Conservation (phyloP, 2,329 filamentous ascomycete genomes). For the Diaporthe velutina region DNA sequence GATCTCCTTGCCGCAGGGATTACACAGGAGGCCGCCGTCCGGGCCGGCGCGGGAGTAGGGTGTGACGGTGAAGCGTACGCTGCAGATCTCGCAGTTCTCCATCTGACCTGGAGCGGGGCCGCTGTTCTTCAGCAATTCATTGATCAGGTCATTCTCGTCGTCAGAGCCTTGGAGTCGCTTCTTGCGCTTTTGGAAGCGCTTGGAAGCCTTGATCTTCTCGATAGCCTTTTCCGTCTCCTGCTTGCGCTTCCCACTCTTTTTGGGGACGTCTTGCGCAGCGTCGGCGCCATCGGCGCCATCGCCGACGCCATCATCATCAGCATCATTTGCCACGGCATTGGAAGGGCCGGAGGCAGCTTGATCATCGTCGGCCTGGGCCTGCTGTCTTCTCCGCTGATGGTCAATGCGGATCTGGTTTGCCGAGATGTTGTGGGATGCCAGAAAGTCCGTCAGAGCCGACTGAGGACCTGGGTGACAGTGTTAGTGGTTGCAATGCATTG, state of each 20-base stretch:
- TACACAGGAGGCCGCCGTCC: slow-evolving; percentile 87
- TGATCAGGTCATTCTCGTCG: slow-evolving; percentile 64
- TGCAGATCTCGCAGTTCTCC: slow-evolving; percentile 87
- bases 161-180: slow-evolving; percentile 53
- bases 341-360: slow-evolving; percentile 45
- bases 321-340: slow-evolving; percentile 32
- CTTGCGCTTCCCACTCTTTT: slow-evolving; percentile 65
- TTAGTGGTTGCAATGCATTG: not conserved
- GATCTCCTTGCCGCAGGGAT: slow-evolving; percentile 82
- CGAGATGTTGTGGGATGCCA: slow-evolving; percentile 79
- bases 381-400: slow-evolving; percentile 60
- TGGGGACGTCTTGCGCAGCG: slow-evolving; percentile 40
- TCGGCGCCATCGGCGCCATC: slow-evolving; percentile 43
- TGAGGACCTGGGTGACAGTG: slow-evolving; percentile 45
- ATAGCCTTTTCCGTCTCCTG: slow-evolving; percentile 62
- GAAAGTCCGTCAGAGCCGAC: slow-evolving; percentile 67
- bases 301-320: slow-evolving; percentile 44
- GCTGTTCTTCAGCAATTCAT: slow-evolving; percentile 60
- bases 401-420: slow-evolving; percentile 66
- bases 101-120: slow-evolving; percentile 82
- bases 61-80: slow-evolving; percentile 92
- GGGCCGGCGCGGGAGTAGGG: slow-evolving; percentile 87
- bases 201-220: slow-evolving; percentile 73
- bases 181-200: slow-evolving; percentile 68
- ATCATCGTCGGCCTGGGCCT: slow-evolving; percentile 47